A percentile compares a stretch with the other conserved stretches of the same genome.
These are phyloP conservation scores for Candida nitratophila DNA, from an alignment of 805 yeast genomes.

Conservation along the genomic window DNA sequence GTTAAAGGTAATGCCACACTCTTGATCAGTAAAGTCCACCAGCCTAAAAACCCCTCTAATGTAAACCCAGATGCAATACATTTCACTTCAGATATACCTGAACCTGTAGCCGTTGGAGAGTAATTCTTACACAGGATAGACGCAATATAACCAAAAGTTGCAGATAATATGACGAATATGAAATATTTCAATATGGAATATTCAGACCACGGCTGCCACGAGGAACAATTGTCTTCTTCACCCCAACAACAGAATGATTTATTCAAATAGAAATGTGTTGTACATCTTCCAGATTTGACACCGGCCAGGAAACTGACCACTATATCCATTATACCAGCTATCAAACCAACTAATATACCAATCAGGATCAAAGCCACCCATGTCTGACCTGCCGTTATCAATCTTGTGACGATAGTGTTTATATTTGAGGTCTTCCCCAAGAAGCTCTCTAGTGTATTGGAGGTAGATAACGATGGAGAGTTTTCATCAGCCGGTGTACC, in stretches of 20 bases:
- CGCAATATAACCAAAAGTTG: slow-evolving; percentile 54
- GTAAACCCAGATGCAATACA: slow-evolving; percentile 88
- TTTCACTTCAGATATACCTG: slow-evolving; percentile 95
- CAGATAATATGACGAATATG: slow-evolving; percentile 52
- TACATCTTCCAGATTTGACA: slow-evolving; percentile 73
- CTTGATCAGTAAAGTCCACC: slow-evolving; percentile 67
- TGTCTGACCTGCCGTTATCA: slow-evolving; percentile 37
- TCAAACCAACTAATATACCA: slow-evolving; percentile 71
- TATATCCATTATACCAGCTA: slow-evolving; percentile 77
- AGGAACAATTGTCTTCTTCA: slow-evolving; percentile 40
- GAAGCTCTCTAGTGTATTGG: slow-evolving; percentile 8
- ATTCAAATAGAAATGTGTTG: slow-evolving; percentile 60
- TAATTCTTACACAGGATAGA: slow-evolving; percentile 60
- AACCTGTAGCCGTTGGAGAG: slow-evolving; percentile 93
- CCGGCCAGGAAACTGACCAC: slow-evolving; percentile 84
- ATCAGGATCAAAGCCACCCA: slow-evolving; percentile 73
- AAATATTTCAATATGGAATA: slow-evolving; percentile 41
- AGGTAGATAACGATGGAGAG: neutral
- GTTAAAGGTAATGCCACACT: slow-evolving; percentile 80
- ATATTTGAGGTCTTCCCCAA: slow-evolving; percentile 3
- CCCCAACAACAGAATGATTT: slow-evolving; percentile 81
- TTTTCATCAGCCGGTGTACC: slow-evolving; percentile 5
- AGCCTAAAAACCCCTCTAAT: slow-evolving; percentile 67
- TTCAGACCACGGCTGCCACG: slow-evolving; percentile 66
- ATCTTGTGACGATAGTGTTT: slow-evolving; percentile 15